phyloP scores from a whole-genome alignment of 202 grass and related monocot species.

The Brachypodium distachyon region DNA sequence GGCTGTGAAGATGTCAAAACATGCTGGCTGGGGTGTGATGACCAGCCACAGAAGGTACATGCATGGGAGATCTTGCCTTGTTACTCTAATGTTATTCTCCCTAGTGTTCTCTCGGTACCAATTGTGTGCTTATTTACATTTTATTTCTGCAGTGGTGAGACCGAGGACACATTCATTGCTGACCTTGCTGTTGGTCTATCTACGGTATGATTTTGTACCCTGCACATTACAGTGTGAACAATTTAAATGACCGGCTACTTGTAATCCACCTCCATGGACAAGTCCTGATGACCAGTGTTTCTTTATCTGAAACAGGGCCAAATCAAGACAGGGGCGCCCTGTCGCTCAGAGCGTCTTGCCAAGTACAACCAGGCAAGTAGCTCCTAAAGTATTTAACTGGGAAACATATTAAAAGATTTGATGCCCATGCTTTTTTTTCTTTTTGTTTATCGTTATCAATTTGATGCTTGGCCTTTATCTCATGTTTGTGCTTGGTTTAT shows the following conservation, averaged over 20 bases:
- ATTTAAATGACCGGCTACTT: neutral
- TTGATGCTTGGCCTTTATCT: neutral
- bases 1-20: slow-evolving; percentile 78
- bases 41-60: slow-evolving; percentile 70
- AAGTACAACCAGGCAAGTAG: slow-evolving; percentile 88
- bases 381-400: neutral
- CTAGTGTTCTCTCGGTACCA: neutral
- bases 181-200: slow-evolving; percentile 73
- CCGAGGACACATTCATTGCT: slow-evolving; percentile 89
- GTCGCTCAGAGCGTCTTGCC: slow-evolving; percentile 72
- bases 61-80: neutral
- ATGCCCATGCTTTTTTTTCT: neutral
- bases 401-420: neutral
- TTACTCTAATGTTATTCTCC: neutral
- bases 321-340: slow-evolving; percentile 81
- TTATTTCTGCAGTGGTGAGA: slow-evolving; percentile 60
- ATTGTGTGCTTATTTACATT: neutral
- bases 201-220: slow-evolving; percentile 39
- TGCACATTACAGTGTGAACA: neutral
- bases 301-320: slow-evolving; percentile 51
- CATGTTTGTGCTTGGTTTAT: neutral
- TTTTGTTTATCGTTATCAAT: neutral
- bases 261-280: neutral
- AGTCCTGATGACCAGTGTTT: neutral
- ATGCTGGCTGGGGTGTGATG: slow-evolving; percentile 75